A percentile compares a stretch with the other conserved stretches of the same genome.
phyloP scores from a whole-genome alignment of 805 yeast genomes.

The Saccharomycopsis sp. region DNA sequence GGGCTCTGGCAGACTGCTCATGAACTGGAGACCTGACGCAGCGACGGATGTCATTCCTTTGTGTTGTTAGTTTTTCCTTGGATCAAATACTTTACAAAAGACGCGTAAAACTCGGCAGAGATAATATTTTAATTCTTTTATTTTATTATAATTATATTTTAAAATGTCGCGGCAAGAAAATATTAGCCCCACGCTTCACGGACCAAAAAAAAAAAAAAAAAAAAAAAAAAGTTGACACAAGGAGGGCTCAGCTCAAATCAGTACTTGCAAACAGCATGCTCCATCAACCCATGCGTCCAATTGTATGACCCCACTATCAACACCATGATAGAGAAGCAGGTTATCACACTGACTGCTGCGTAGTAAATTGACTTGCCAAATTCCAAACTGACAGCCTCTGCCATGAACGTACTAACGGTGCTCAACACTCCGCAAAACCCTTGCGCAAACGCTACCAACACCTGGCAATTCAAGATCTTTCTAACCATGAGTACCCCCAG shows the following conservation, averaged over 20 bases:
- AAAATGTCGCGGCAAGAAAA: no score
- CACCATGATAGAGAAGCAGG: conserved; percentile 42
- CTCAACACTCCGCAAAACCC: conserved; percentile 69
- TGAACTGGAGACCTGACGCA: no score
- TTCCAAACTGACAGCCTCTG: conserved; percentile 43
- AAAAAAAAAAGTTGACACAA: not conserved
- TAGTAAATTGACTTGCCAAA: conserved; percentile 39
- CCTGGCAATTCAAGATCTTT: conserved; percentile 36
- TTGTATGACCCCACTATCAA: conserved; percentile 62
- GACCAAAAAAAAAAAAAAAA: no score
- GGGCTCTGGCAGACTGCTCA: no score
- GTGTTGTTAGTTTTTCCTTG: no score
- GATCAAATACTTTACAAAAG: no score
- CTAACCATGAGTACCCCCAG: conserved; percentile 27
- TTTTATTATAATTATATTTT: no score
- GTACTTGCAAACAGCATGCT: conserved; percentile 1
- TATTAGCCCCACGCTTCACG: no score
- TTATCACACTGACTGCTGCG: conserved; percentile 36
- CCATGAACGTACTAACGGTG: conserved; percentile 71
- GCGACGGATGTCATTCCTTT: no score
- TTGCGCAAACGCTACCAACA: conserved; percentile 43
- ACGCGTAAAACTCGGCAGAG: no score
- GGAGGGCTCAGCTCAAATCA: not conserved
- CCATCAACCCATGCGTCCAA: conserved; percentile 41
- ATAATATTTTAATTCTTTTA: no score